Base-by-base conservation (phyloP, 495 filamentous ascomycete species). In the Neurospora sp. region DNA sequence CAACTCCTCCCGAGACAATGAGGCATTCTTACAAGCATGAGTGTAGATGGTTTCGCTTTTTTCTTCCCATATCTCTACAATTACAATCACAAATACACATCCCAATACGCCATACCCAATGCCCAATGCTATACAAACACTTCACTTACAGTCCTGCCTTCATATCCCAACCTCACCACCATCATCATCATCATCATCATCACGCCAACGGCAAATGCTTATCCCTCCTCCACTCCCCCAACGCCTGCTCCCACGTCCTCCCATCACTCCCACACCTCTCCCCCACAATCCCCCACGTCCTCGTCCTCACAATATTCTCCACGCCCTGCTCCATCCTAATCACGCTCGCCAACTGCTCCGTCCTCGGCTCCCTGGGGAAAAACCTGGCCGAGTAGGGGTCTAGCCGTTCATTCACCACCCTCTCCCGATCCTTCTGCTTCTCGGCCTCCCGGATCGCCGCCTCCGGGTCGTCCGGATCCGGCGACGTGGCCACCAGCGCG, bases 311-410 rank as follows among this genome's bases (percentile, higher is more conserved):
- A 53, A 98, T 98, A 42, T 89, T 87, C 80, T 99, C 96, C 27
- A 99, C 92, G 18, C 88, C 89, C 74, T 91, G 87, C 83, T 99
- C 94, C 80, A 93, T 94, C 74, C 95, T 87, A 40, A 98, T 81
- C 65, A 97, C 73, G 40, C 82, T 86, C 12, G 94, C 94, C 68
- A 99, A 79, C 47, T 87, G 87, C 82, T 99, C 93, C 2, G 95
- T 96, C 72, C 94, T 85, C 61, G 92, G 86, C 81, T 98, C 94
- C 61, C 87, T 85, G 0, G 94, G 94, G 73, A 94, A 95, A 77
- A 91, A 97, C 38, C 95, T 85, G 31, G 84, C 93, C 22, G 91
- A 94, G 77, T 99, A 99, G 20, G 96, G 96, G 82, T 99, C 96
- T 71, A 98, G 81, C 72, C 96, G 85, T 80, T 98, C 96, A 82